These are phyloP conservation scores for Raphidocelis subcapitata DNA, from an alignment of 139 green algal genomes.

Conservation along the genomic window DNA sequence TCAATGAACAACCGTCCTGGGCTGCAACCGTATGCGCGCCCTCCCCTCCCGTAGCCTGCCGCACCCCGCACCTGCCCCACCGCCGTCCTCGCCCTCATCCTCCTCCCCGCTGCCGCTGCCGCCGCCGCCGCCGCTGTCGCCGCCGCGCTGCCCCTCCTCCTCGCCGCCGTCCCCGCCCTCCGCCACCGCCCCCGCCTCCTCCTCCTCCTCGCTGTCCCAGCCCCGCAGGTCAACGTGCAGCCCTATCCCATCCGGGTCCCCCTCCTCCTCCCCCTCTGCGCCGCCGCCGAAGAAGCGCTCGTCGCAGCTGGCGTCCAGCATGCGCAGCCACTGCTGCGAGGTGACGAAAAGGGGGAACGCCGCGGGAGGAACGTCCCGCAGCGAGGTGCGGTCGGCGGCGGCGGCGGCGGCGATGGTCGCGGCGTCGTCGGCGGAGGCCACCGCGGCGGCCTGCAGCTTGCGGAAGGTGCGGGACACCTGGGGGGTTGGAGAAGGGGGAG, in stretches of 20 bases:
- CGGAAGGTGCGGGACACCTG: conserved; percentile 64
- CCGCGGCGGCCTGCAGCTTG: conserved; percentile 53
- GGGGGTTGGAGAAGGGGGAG: background rate
- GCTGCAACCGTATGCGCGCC: background rate
- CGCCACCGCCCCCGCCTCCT: conserved; percentile 11
- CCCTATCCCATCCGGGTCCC: conserved; percentile 26
- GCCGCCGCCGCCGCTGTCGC: background rate
- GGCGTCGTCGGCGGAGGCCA: conserved; percentile 13
- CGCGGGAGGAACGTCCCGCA: conserved; percentile 50
- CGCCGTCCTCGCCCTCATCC: background rate
- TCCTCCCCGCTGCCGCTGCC: conserved; percentile 7
- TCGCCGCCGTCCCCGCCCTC: conserved; percentile 8
- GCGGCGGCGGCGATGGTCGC: conserved; percentile 18
- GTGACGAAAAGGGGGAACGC: conserved; percentile 82
- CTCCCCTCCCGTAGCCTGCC: background rate
- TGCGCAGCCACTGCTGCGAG: conserved; percentile 48
- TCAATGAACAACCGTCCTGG: background rate
- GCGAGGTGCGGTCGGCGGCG: background rate
- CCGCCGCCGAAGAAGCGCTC: conserved; percentile 65
- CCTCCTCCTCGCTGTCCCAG: background rate
- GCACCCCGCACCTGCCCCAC: background rate
- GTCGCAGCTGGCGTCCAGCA: conserved; percentile 63
- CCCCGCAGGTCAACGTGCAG: conserved; percentile 25
- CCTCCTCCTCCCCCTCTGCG: background rate
- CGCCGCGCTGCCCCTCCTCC: background rate